A percentile compares a stretch with the other conserved stretches of the same genome.
phyloP scores from a whole-genome alignment of 352 stramenopile species.

The Globisporangium middletonii region DNA sequence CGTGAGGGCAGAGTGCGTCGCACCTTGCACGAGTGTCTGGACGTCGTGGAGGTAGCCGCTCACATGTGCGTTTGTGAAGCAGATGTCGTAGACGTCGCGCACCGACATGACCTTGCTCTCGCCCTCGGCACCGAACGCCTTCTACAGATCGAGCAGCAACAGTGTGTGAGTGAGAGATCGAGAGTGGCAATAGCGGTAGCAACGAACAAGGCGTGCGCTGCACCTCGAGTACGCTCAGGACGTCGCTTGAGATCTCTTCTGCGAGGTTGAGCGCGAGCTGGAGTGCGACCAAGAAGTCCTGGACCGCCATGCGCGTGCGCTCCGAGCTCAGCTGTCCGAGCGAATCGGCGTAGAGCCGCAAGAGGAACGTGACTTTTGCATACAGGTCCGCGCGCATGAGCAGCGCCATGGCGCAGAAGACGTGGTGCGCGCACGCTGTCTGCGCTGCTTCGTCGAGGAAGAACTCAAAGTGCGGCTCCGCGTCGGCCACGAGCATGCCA shows the following conservation, averaged over 20 bases:
- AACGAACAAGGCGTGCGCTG: background rate
- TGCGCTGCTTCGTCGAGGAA: constrained; percentile 31
- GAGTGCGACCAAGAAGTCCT: constrained; percentile 34
- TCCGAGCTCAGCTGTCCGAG: constrained; percentile 32
- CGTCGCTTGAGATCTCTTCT: constrained; percentile 23
- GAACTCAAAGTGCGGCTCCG: constrained; percentile 59
- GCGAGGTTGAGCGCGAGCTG: constrained; percentile 33
- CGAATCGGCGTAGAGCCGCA: constrained; percentile 51
- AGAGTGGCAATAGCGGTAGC: background rate
- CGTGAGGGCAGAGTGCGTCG: background rate
- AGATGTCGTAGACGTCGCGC: constrained; percentile 46
- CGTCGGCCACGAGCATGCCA: constrained; percentile 59
- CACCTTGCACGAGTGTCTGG: constrained; percentile 41
- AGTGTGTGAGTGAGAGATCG: background rate
- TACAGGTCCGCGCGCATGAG: constrained; percentile 47
- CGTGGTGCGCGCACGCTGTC: constrained; percentile 42
- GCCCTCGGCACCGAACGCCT: constrained; percentile 33
- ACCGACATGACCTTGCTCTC: constrained; percentile 28
- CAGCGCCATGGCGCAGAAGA: constrained; percentile 52
- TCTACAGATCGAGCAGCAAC: constrained; percentile 14
- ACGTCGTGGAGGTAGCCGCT: constrained; percentile 52
- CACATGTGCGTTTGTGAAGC: constrained; percentile 50
- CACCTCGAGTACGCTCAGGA: constrained; percentile 25
- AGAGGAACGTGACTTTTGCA: constrained; percentile 50
- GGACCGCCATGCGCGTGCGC: constrained; percentile 31